These are phyloP conservation scores for Mortierella claussenii DNA, from an alignment of 192 early-diverging fungal species.

Conservation along the genomic window DNA sequence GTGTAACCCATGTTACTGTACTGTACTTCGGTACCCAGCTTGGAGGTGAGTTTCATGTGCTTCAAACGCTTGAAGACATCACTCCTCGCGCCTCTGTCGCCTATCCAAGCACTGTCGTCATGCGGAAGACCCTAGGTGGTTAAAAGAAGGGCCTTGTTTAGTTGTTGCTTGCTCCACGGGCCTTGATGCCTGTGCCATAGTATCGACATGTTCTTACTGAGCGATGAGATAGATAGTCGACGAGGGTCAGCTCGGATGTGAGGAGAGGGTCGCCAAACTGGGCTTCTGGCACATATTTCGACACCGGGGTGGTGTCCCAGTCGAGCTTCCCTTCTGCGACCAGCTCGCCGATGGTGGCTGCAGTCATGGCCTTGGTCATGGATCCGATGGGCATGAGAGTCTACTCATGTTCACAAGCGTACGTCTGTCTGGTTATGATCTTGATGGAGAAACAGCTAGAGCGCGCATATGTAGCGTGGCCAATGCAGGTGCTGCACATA, in stretches of 20 bases:
- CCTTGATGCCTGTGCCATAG: neutral
- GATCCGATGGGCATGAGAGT: constrained; percentile 29
- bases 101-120: neutral
- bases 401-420: too few relatives aligned
- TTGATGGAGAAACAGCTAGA: neutral
- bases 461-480: too few relatives aligned
- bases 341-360: constrained; percentile 15
- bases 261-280: constrained; percentile 9
- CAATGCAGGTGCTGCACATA: too few relatives aligned
- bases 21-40: neutral
- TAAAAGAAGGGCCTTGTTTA: neutral
- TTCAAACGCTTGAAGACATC: constrained; percentile 22
- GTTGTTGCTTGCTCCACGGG: neutral
- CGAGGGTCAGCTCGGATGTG: constrained; percentile 23
- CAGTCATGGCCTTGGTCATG: constrained; percentile 28
- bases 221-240: constrained; percentile 33
- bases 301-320: constrained; percentile 34
- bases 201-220: constrained; percentile 7
- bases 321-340: constrained; percentile 34
- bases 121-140: constrained; percentile 10
- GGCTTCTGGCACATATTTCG: constrained; percentile 15
- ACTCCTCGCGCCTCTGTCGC: neutral
- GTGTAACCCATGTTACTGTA: constrained; percentile 23
- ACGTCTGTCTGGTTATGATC: too few relatives aligned
- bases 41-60: constrained; percentile 4